Evolutionary conservation across 2,329 filamentous ascomycete species (phyloP).

Genomic region (Neopestalotiopsis sp.): DNA sequence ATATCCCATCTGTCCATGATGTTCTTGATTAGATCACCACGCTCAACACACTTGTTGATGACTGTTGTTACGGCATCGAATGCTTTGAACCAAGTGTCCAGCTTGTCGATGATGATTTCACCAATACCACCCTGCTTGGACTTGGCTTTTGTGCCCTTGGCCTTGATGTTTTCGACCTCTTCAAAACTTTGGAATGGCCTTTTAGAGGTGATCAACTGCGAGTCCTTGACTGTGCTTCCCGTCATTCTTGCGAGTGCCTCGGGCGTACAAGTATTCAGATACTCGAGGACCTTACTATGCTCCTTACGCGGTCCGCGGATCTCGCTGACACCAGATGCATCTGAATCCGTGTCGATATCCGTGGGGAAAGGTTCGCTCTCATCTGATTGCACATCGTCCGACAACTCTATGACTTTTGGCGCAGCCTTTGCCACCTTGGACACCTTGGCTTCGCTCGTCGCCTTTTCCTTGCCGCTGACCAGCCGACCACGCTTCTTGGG

Average conservation of each 20-base stretch:
- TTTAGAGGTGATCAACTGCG: conserved; percentile 71
- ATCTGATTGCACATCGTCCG: background rate
- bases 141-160: conserved; percentile 36
- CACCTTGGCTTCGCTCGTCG: background rate
- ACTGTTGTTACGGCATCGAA: conserved; percentile 48
- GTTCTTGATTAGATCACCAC: conserved; percentile 39
- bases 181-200: conserved; percentile 74
- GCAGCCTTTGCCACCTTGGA: conserved; percentile 19
- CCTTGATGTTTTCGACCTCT: conserved; percentile 68
- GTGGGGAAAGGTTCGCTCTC: background rate
- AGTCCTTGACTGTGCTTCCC: conserved; percentile 71
- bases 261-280: conserved; percentile 80
- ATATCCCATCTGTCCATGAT: conserved; percentile 35
- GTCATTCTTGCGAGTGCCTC: conserved; percentile 84
- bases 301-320: conserved; percentile 16
- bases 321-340: conserved; percentile 16
- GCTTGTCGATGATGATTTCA: conserved; percentile 40
- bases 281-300: conserved; percentile 69
- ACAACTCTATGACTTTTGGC: conserved; percentile 17
- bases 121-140: conserved; percentile 31
- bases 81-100: conserved; percentile 51
- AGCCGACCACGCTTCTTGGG: conserved; percentile 11
- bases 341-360: conserved; percentile 5
- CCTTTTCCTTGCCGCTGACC: conserved; percentile 5
- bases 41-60: conserved; percentile 49